These are phyloP conservation scores for Penicillium salamii DNA, from an alignment of 495 filamentous ascomycete species.

Conservation along the genomic window DNA sequence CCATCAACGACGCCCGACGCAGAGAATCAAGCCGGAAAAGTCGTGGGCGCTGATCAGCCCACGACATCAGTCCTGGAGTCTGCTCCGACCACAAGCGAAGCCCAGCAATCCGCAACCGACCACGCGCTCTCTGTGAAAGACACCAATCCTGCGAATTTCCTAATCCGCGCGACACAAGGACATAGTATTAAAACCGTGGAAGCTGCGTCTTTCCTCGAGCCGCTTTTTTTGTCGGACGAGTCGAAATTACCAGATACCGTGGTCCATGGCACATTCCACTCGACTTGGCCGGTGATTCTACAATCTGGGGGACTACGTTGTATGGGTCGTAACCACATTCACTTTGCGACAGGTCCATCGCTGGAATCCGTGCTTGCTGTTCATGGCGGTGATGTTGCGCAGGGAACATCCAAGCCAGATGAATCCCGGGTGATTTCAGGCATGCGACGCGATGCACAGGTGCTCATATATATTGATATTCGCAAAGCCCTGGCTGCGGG, in stretches of 20 bases:
- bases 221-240: conserved; percentile 49
- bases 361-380: conserved; percentile 27
- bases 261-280: conserved; percentile 85
- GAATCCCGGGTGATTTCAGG: conserved; percentile 66
- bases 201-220: conserved; percentile 62
- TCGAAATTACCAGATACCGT: conserved; percentile 59
- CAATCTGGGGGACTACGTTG: conserved; percentile 68
- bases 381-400: conserved; percentile 12
- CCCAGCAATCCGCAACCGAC: conserved; percentile 24
- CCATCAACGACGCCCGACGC: conserved; percentile 12
- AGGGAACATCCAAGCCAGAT: conserved; percentile 7
- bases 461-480: conserved; percentile 80
- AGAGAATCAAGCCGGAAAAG: conserved; percentile 6
- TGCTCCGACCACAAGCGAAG: conserved; percentile 21
- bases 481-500: conserved; percentile 57
- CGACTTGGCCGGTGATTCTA: conserved; percentile 70
- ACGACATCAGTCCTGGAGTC: conserved; percentile 9
- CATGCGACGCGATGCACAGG: conserved; percentile 75
- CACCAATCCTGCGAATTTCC: conserved; percentile 60
- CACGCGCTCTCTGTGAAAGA: conserved; percentile 31
- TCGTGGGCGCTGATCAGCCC: conserved; percentile 8
- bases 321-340: conserved; percentile 84
- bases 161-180: conserved; percentile 94
- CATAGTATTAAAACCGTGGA: conserved; percentile 66
- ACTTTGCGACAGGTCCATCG: conserved; percentile 73